phyloP scores from a whole-genome alignment of 805 yeast genomes.

The Metschnikowia lachancei region DNA sequence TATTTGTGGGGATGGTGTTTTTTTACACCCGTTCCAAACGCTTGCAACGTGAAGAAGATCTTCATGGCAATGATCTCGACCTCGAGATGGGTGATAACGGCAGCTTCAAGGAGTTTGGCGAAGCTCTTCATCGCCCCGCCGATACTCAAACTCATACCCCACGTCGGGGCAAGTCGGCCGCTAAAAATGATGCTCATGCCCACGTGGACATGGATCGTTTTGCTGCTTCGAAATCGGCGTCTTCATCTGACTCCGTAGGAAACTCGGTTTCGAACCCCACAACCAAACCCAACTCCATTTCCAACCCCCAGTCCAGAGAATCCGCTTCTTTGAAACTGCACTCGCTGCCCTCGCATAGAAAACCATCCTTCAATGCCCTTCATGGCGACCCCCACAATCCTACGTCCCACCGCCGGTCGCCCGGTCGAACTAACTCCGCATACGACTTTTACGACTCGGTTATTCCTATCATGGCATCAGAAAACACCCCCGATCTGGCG shows the following conservation, averaged over 20 bases:
- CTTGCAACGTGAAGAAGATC: conserved; percentile 34
- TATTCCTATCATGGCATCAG: conserved; percentile 37
- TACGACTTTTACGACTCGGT: conserved; percentile 44
- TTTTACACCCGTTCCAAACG: conserved; percentile 34
- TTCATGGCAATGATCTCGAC: conserved; percentile 27
- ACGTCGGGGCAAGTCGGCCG: too few relatives aligned
- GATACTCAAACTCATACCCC: neutral
- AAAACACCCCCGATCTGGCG: neutral
- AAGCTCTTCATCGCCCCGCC: conserved; percentile 33
- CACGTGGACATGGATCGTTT: neutral
- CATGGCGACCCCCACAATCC: too few relatives aligned
- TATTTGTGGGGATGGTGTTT: conserved; percentile 23
- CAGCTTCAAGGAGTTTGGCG: conserved; percentile 35
- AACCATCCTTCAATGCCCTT: too few relatives aligned
- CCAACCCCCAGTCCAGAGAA: neutral
- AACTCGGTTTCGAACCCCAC: neutral
- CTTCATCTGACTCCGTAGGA: neutral
- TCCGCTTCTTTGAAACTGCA: neutral
- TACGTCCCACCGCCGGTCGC: neutral
- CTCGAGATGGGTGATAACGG: conserved; percentile 38
- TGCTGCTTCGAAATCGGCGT: conserved; percentile 4
- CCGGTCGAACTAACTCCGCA: conserved; percentile 25
- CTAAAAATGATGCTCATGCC: neutral
- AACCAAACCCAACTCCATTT: neutral
- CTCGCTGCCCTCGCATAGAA: conserved; percentile 7